phyloP scores from a whole-genome alignment of 2,329 filamentous ascomycete genomes.

The Peltaster fructicola region DNA sequence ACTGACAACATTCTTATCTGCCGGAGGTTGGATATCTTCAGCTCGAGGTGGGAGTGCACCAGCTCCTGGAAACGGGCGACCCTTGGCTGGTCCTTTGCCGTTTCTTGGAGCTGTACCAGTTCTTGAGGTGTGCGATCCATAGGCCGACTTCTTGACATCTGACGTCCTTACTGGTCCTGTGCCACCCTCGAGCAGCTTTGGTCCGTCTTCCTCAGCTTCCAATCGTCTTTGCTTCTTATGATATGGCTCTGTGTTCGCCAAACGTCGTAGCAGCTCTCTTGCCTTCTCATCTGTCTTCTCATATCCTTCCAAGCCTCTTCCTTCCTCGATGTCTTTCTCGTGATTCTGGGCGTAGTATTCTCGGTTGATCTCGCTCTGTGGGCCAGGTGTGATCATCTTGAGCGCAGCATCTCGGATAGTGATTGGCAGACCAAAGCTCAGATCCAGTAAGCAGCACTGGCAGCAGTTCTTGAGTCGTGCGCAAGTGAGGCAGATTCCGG shows the following conservation, averaged over 20 bases:
- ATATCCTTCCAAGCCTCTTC: slow-evolving; percentile 72
- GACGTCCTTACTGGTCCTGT: slow-evolving; percentile 67
- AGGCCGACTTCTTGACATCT: slow-evolving; percentile 25
- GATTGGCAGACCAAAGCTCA: slow-evolving; percentile 89
- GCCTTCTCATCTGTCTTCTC: slow-evolving; percentile 97
- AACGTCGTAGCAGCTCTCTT: slow-evolving; percentile 61
- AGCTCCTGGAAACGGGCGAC: slow-evolving; percentile 48
- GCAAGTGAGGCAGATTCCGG: slow-evolving; percentile 91
- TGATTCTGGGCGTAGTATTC: slow-evolving; percentile 98
- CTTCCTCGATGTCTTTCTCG: slow-evolving; percentile 87
- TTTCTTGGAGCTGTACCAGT: slow-evolving; percentile 8
- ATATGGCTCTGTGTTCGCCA: slow-evolving; percentile 89
- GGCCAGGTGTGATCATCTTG: slow-evolving; percentile 93
- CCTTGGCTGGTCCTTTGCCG: slow-evolving; percentile 24
- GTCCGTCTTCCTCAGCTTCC: slow-evolving; percentile 35
- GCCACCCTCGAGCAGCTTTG: slow-evolving; percentile 25
- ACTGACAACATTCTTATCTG: slow-evolving; percentile 73
- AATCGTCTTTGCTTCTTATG: slow-evolving; percentile 73
- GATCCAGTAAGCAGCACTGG: slow-evolving; percentile 95
- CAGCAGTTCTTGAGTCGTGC: slow-evolving; percentile 97
- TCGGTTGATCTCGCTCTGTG: slow-evolving; percentile 79
- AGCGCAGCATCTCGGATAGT: slow-evolving; percentile 87
- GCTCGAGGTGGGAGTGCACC: slow-evolving; percentile 63
- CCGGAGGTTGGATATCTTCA: slow-evolving; percentile 70
- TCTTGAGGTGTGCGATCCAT: slow-evolving; percentile 11